These are phyloP conservation scores for Lumnitzera racemosa DNA, from an alignment of 345 rosid species.

Conservation along the genomic window DNA sequence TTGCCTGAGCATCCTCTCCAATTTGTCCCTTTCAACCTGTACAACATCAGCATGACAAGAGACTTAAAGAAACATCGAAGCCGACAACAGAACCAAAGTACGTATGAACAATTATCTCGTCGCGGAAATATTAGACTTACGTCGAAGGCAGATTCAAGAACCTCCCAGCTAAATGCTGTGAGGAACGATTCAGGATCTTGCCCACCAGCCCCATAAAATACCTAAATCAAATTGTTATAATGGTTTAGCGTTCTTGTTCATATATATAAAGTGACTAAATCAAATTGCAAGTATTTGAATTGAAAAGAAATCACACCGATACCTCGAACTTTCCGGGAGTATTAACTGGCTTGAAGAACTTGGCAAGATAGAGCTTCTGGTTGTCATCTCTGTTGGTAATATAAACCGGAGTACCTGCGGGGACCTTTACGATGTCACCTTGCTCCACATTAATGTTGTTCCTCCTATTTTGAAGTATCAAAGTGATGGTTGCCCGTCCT, in stretches of 20 bases:
- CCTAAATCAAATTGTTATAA: conserved; percentile 9
- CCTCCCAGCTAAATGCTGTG: conserved; percentile 34
- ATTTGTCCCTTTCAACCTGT: conserved; percentile 25
- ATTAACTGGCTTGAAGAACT: conserved; percentile 31
- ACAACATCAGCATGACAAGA: not conserved
- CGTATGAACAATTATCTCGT: not conserved
- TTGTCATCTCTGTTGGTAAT: conserved; percentile 26
- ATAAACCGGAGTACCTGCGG: conserved; percentile 32
- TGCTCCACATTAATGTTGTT: conserved; percentile 21
- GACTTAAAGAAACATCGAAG: not conserved
- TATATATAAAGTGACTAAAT: too few relatives aligned
- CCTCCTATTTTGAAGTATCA: conserved; percentile 22
- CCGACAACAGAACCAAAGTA: not conserved
- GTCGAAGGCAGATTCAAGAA: conserved; percentile 44
- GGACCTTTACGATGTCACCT: conserved; percentile 29
- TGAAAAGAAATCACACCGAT: not conserved
- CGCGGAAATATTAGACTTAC: conserved; percentile 9
- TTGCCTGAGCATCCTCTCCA: conserved; percentile 25
- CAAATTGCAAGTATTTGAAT: not conserved
- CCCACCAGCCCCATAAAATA: conserved; percentile 26
- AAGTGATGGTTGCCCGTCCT: conserved; percentile 37
- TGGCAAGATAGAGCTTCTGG: conserved; percentile 25
- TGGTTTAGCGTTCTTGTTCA: not conserved
- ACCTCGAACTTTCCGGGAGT: conserved; percentile 25
- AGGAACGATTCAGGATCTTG: conserved; percentile 27